Percentiles rank a stretch among this genome's conserved stretches.
Conservation (phyloP, 164 flowering plant genomes). For the Pachysandra terminalis region DNA sequence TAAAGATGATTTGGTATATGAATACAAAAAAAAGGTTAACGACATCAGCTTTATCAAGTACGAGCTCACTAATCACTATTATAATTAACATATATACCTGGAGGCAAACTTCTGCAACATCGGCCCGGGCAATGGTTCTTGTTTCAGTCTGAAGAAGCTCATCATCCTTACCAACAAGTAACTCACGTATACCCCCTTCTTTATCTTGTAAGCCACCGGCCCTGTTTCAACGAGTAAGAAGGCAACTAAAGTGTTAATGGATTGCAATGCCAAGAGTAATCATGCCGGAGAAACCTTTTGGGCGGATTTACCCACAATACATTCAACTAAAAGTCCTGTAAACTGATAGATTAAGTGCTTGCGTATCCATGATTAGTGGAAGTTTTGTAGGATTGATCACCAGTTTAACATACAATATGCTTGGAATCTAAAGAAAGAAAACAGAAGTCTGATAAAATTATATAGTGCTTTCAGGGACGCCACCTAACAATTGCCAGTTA, state of each 20-base stretch:
- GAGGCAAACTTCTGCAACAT: constrained; percentile 97
- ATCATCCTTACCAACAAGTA: constrained; percentile 90
- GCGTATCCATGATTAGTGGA: no score
- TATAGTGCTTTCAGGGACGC: background rate
- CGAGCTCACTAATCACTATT: background rate
- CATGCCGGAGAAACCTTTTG: background rate
- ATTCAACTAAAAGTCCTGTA: background rate
- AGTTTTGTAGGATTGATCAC: no score
- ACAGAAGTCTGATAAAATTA: no score
- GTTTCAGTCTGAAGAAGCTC: constrained; percentile 84
- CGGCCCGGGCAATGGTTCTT: constrained; percentile 71
- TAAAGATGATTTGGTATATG: no score
- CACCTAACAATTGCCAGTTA: background rate
- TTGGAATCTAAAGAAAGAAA: background rate
- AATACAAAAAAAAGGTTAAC: no score
- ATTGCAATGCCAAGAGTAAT: constrained; percentile 1
- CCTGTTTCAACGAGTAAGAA: constrained; percentile 34
- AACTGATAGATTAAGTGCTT: no score
- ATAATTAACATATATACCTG: constrained; percentile 53
- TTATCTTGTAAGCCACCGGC: constrained; percentile 97
- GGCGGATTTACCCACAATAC: background rate
- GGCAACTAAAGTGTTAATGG: background rate
- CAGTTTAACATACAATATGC: background rate
- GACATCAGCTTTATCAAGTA: background rate
- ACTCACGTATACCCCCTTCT: constrained; percentile 87